Evolutionary conservation across 2,329 filamentous ascomycete genomes (phyloP).

Genomic region (Aspergillus fructus): DNA sequence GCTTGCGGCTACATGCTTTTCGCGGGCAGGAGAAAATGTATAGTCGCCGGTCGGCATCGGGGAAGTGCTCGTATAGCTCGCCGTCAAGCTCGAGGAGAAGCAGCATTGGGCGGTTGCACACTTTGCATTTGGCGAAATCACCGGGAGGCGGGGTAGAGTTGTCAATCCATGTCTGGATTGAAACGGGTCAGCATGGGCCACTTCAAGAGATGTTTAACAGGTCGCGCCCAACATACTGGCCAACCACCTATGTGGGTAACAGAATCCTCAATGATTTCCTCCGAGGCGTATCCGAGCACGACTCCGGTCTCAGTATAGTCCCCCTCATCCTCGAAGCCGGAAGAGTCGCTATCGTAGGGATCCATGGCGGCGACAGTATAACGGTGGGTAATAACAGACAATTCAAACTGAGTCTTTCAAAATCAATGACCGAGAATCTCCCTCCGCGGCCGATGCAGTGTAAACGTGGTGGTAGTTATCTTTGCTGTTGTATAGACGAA

Average conservation of each 20-base stretch:
- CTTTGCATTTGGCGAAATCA: conserved; percentile 77
- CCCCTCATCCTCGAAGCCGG: conserved; percentile 62
- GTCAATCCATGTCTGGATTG: conserved; percentile 75
- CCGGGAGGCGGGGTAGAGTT: conserved; percentile 69
- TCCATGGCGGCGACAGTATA: conserved; percentile 54
- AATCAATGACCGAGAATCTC: background rate
- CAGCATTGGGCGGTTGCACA: conserved; percentile 80
- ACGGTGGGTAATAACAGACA: background rate
- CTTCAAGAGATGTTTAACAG: background rate
- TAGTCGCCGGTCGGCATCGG: conserved; percentile 79
- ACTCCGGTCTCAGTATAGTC: conserved; percentile 68
- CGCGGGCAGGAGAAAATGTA: conserved; percentile 82
- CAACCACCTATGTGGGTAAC: conserved; percentile 85
- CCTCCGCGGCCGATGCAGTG: background rate
- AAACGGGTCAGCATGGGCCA: conserved; percentile 15
- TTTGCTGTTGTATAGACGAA: conserved; percentile 6
- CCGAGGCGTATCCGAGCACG: conserved; percentile 82
- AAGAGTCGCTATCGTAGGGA: conserved; percentile 84
- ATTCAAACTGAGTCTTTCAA: background rate
- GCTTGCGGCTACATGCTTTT: conserved; percentile 76
- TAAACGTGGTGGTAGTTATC: background rate
- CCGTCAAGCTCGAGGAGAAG: conserved; percentile 88
- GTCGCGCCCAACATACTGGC: conserved; percentile 63
- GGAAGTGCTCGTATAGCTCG: conserved; percentile 82
- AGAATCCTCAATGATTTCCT: conserved; percentile 74